phyloP scores from a whole-genome alignment of 768 basidiomycete genomes.

The Hygrophorus russula region DNA sequence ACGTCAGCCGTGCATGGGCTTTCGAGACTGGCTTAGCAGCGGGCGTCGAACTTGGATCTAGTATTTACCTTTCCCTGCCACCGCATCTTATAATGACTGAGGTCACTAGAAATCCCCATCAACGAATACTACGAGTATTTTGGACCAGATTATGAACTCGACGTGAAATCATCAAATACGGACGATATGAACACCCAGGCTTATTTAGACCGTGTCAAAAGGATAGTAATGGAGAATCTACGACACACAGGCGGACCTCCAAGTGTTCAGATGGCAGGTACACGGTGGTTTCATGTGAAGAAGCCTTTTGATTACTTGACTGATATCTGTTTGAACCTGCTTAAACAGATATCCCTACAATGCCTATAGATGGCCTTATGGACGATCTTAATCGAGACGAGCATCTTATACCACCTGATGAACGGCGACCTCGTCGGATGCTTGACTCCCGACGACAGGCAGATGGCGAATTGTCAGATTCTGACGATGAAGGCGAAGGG shows the following conservation, averaged over 20 bases:
- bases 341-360: constrained; percentile 71
- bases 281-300: constrained; percentile 9
- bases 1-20: constrained; percentile 90
- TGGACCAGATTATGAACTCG: constrained; percentile 92
- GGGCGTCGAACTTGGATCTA: constrained; percentile 81
- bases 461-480: constrained; percentile 89
- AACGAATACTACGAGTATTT: constrained; percentile 99
- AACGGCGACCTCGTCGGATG: constrained; percentile 61
- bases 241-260: constrained; percentile 82
- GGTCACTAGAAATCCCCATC: constrained; percentile 76
- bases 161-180: constrained; percentile 89
- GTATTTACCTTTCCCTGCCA: constrained; percentile 27
- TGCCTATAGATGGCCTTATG: constrained; percentile 76
- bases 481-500: constrained; percentile 94
- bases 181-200: constrained; percentile 91
- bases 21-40: constrained; percentile 98
- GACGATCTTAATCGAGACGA: constrained; percentile 79
- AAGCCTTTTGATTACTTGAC: background rate
- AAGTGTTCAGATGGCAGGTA: constrained; percentile 85
- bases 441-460: constrained; percentile 75
- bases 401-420: constrained; percentile 68
- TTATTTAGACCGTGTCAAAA: constrained; percentile 88
- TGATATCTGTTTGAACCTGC: background rate
- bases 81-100: background rate
- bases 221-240: constrained; percentile 86